Base-by-base conservation (phyloP, 371 early-diverging fungal genomes). In the Mucor plumbeus region DNA sequence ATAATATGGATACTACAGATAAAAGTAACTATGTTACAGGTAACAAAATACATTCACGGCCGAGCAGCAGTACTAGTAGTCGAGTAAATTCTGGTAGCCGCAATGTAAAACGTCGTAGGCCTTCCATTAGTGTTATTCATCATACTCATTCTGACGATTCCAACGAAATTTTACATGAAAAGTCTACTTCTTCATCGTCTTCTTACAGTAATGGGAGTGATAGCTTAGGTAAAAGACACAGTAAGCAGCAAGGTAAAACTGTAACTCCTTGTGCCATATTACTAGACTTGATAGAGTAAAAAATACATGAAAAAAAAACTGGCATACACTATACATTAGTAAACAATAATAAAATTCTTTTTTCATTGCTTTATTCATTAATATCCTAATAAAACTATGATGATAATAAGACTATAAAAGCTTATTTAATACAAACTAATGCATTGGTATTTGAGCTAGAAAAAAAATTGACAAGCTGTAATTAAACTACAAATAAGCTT, bases 111-210 rank as follows among this genome's bases (percentile, higher is more conserved):
- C 19, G 64, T 4, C 36, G 43, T 34, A 55, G 64, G 19, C 64
- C 64, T 13, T 63, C 64, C 8, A 54, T 63, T 11, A 63, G 35
- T 56, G 41, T 63, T 4, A 54, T 63, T 17, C 64, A 56, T 14
- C 39, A 33, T 31, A 31, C 53, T 15, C 33, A 56, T 13, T 43
- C 40, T 5, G 55, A 31, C 9, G 36, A 50, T n/a, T 33, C 43
- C n/a, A 11, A 19, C 26, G 50, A 50, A 26, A 21, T 26, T 5
- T 7, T 10, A 4, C 38, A 50, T 5, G 39, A 21, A 7, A 63
- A 63, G 9, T 8, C 14, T 7, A 34, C 7, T 10, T 63, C 64
- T 17, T 41, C 56, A 5, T 63, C 64, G 0, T 63, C 64, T 0
- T 53, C 53, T 9, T 31, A 26, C 19, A 63, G 56, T 41, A 63